Evolutionary conservation across 2,329 filamentous ascomycete genomes (phyloP), one percentile per base, ranked within the genome.

Genomic region (Colletotrichum liaoningense): DNA sequence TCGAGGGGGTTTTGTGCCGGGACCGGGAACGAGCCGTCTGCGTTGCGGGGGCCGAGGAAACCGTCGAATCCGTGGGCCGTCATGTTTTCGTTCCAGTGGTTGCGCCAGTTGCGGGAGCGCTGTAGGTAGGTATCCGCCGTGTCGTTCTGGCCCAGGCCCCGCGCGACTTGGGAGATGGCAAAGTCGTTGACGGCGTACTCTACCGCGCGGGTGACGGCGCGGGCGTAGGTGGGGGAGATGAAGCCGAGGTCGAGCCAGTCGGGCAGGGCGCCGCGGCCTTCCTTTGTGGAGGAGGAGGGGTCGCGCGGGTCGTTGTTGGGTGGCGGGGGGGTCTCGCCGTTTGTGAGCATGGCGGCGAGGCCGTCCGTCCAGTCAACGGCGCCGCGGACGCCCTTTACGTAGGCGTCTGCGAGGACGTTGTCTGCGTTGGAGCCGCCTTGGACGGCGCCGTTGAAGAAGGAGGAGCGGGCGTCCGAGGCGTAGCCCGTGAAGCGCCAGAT

Each of bases 121-220:
- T 87, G 83, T 30, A 93, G 84, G 76, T 94, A 94, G 66, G 86
- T 91, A 3, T 81, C 74, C 4, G 89, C 88, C 55, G 92, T 89
- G 1, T 82, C 81, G 0, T 77, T 69, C 59, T 88, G 86, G 1
- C 84, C 86, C 2, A 93, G 81, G 0, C 91, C 91, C 1, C 78
- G 80, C 3, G 93, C 93, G 12, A 94, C 90, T 78, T 92, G 89
- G 72, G 90, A 88, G 3, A 94, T 82, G 0, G 86, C 87, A 76
- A 94, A 94, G 79, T 94, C 93, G 78, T 94, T 94, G 56, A 87
- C 86, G 0, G 91, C 86, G 77, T 94, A 94, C 79, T 94, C 92
- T 0, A 93, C 87, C 0, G 91, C 90, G 6, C 92, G 85, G 33
- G 87, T 91, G 2, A 93, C 90, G 0, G 91, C 91, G 19, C 93